Base-by-base conservation (phyloP, 1,139 yeast species). In the Zygoascus hellenicus region DNA sequence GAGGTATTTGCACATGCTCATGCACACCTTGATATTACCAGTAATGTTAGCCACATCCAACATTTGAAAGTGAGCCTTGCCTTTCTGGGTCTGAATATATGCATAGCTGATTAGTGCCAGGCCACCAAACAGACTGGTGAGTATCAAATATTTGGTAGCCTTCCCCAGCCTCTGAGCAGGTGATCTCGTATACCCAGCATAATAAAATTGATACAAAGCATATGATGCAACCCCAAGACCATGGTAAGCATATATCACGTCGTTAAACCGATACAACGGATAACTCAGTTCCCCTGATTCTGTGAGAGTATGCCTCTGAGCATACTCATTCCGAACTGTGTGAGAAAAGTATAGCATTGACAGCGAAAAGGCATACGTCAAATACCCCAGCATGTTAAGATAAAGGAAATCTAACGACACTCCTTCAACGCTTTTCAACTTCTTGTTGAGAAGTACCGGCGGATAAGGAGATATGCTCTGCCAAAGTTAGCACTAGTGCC, bases 1-100 rank as follows among this genome's bases (percentile, higher is more conserved):
- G 5, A 81, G 59, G 58, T 80, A 79, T 59, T 81, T 81, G 49
- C 77, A 67, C 28, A 78, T 63, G 48, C 83, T 77, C 72, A 79
- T 73, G 22, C 66, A 51, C 14, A 81, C 75, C 63, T 81, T 81
- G 49, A 77, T 66, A 46, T 74, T 70, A 1, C 80, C 76, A 28
- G 76, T 60, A 32, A 67, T 55, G 17, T 71, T 56, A 0, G 78
- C 75, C 10, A 75, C 62, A 42, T 70, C 72, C 19, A 61, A 55
- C 43, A 63, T 52, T 49, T 63, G 60, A 47, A 58, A 58, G 9
- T 58, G 48, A 3, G 58, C 52, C 14, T 56, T 51, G n/a, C 56
- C 54, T 40, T 48, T 47, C 17, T 40, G 34, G 36, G 44, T 37
- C 40, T 53, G 53, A 32, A 54, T 51, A 50, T 54, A 54, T 3